phyloP scores from a whole-genome alignment of 164 flowering plant genomes.

The Annona cherimola region DNA sequence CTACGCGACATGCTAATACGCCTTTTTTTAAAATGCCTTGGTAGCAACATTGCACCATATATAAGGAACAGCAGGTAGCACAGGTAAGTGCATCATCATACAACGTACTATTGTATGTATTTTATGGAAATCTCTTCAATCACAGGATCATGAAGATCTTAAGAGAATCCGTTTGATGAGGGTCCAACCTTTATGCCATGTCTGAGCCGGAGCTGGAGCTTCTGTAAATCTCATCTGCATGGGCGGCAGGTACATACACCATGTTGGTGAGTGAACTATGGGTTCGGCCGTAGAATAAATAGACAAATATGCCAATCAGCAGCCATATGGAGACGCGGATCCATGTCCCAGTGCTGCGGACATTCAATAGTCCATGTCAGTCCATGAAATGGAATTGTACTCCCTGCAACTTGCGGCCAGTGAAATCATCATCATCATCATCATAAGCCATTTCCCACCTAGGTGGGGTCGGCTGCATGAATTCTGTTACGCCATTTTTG shows the following conservation, averaged over 20 bases:
- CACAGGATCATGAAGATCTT: no score
- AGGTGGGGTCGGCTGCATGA: no score
- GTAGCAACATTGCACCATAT: no score
- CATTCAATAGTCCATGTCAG: background rate
- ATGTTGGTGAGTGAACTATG: slow-evolving; percentile 68
- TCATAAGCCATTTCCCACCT: no score
- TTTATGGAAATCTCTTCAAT: no score
- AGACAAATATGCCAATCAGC: slow-evolving; percentile 57
- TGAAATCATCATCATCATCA: no score
- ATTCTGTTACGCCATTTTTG: no score
- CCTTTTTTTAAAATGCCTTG: no score
- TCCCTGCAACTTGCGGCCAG: background rate
- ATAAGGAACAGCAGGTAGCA: no score
- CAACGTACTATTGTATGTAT: no score
- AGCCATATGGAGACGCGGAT: slow-evolving; percentile 82
- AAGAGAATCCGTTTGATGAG: background rate
- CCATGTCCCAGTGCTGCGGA: slow-evolving; percentile 67
- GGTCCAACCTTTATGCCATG: slow-evolving; percentile 20
- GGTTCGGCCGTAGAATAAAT: slow-evolving; percentile 60
- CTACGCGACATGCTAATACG: no score
- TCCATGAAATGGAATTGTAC: background rate
- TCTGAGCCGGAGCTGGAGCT: slow-evolving; percentile 20
- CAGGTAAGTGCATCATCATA: no score
- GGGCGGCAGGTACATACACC: slow-evolving; percentile 74
- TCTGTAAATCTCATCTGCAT: slow-evolving; percentile 60